Percentiles rank a stretch among this genome's conserved stretches.
Evolutionary conservation across 169 alveolate genomes (phyloP).

Genomic region (Eimeria tenella): DNA sequence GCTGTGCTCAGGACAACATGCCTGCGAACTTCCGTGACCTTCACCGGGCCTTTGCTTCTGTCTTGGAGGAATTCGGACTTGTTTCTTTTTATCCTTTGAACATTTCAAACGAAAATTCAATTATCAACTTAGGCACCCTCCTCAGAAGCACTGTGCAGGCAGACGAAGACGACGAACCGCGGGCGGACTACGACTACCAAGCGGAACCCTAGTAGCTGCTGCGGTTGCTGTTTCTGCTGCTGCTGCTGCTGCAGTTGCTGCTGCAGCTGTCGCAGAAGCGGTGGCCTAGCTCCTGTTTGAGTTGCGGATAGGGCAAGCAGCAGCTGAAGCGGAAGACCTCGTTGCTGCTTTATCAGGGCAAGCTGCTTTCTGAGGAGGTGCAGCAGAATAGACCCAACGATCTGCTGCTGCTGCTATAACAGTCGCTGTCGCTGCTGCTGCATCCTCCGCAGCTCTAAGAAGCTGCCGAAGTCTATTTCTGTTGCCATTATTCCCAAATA

Average conservation of each 20-base stretch:
- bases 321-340: no score
- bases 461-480: no score
- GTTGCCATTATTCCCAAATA: no score
- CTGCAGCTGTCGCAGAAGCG: not conserved
- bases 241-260: not conserved
- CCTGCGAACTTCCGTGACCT: no score
- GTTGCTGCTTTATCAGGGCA: no score
- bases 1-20: no score
- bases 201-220: not conserved
- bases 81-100: constrained; percentile 69
- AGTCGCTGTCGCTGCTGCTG: no score
- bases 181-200: constrained; percentile 6
- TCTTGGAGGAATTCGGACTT: constrained; percentile 67
- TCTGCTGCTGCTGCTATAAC: no score
- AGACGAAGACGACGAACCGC: constrained; percentile 22
- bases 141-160: constrained; percentile 21
- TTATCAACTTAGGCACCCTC: not conserved
- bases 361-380: no score
- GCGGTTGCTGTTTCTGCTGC: not conserved
- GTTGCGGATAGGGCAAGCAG: no score
- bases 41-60: constrained; percentile 60
- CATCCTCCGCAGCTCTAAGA: no score
- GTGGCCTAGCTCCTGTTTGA: not conserved
- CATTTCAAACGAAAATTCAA: constrained; percentile 37
- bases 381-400: no score